phyloP scores from a whole-genome alignment of 2,329 filamentous ascomycete genomes.

The Fusarium cyanostomum region DNA sequence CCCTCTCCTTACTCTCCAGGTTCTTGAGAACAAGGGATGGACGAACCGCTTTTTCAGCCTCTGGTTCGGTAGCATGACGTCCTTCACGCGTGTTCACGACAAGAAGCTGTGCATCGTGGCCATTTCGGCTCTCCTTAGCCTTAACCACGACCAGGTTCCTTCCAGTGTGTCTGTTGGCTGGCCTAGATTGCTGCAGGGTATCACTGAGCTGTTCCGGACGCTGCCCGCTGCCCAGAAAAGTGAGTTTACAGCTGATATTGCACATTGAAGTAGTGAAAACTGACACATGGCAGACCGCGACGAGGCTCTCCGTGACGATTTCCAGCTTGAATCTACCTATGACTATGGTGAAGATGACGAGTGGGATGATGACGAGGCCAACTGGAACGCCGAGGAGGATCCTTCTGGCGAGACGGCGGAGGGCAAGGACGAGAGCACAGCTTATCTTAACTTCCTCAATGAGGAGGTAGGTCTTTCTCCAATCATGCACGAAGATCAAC shows the following conservation, averaged over 20 bases:
- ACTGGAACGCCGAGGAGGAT: conserved; percentile 80
- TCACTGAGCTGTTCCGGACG: conserved; percentile 91
- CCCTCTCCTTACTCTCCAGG: conserved; percentile 81
- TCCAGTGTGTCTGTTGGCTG: conserved; percentile 94
- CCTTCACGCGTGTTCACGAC: conserved; percentile 93
- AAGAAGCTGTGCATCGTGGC: conserved; percentile 98
- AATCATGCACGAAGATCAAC: not conserved
- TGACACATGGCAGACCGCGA: conserved; percentile 74
- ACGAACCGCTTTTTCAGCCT: conserved; percentile 99
- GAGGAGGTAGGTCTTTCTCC: conserved; percentile 71
- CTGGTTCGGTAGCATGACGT: conserved; percentile 97
- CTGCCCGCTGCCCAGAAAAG: conserved; percentile 87
- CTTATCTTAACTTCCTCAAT: conserved; percentile 95
- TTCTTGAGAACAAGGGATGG: conserved; percentile 92
- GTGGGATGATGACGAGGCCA: conserved; percentile 82
- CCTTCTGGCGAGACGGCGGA: conserved; percentile 72
- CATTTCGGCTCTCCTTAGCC: conserved; percentile 83
- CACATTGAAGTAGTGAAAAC: not conserved
- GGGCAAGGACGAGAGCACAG: conserved; percentile 87
- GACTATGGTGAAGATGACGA: conserved; percentile 80
- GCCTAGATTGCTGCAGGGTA: conserved; percentile 88
- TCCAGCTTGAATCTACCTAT: conserved; percentile 71
- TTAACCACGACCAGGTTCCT: conserved; percentile 84
- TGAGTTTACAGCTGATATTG: conserved; percentile 54
- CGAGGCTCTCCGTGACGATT: conserved; percentile 90